Percentiles rank a stretch among this genome's conserved stretches.
Conservation (phyloP, 768 basidiomycete species). For the Heimioporus sp. region DNA sequence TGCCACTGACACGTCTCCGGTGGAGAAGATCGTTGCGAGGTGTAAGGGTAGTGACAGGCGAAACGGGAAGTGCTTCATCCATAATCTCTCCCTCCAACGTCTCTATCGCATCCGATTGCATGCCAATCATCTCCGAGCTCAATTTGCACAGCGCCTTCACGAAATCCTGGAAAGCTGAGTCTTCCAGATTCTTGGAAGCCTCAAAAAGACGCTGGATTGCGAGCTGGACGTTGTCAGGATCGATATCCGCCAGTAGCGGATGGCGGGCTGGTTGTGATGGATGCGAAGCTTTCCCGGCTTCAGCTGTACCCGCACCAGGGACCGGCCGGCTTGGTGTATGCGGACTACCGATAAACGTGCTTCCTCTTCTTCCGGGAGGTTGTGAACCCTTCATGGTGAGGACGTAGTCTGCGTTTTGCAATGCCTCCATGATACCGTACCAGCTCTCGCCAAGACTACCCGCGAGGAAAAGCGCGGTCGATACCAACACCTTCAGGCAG, state of each 20-base stretch:
- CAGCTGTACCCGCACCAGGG: slow-evolving; percentile 29
- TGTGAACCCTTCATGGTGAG: slow-evolving; percentile 59
- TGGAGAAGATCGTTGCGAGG: slow-evolving; percentile 46
- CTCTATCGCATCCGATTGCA: slow-evolving; percentile 55
- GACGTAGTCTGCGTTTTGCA: slow-evolving; percentile 96
- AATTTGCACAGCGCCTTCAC: slow-evolving; percentile 75
- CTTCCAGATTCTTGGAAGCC: slow-evolving; percentile 78
- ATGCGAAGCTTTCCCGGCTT: slow-evolving; percentile 18
- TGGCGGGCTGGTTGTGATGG: slow-evolving; percentile 39
- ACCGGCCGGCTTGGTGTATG: slow-evolving; percentile 37
- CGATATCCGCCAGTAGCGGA: slow-evolving; percentile 68
- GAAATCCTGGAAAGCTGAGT: slow-evolving; percentile 79
- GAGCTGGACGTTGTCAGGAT: slow-evolving; percentile 68
- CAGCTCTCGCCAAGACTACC: slow-evolving; percentile 88
- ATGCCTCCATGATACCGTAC: slow-evolving; percentile 85
- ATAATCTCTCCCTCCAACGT: slow-evolving; percentile 28
- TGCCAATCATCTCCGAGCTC: slow-evolving; percentile 90
- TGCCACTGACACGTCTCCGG: slow-evolving; percentile 80
- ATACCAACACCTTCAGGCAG: slow-evolving; percentile 81
- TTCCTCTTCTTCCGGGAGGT: slow-evolving; percentile 32
- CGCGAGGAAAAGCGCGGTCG: slow-evolving; percentile 76
- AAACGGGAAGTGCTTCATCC: slow-evolving; percentile 34
- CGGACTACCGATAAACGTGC: slow-evolving; percentile 32
- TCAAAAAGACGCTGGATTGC: slow-evolving; percentile 87
- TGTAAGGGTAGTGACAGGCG: slow-evolving; percentile 37